Evolutionary conservation across 179 eudicot genomes (phyloP).

Genomic region (Vitellaria paradoxa): DNA sequence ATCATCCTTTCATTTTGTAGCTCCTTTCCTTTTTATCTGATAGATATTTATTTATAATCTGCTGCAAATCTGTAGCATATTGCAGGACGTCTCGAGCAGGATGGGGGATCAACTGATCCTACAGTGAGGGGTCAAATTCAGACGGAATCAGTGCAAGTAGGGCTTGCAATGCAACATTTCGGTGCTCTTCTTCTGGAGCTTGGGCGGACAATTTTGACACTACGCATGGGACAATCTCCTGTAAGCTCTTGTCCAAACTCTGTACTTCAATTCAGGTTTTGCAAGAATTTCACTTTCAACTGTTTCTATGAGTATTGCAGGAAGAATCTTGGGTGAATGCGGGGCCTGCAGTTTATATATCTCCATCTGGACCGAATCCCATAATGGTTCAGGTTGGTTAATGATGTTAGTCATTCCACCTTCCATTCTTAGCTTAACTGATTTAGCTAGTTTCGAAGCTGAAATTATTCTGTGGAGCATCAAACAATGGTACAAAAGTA

Average conservation of each 20-base stretch:
- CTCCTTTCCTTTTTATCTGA: constrained; percentile 20
- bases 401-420: not conserved
- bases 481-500: not conserved
- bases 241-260: constrained; percentile 39
- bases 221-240: constrained; percentile 90
- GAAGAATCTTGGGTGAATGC: constrained; percentile 80
- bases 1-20: constrained; percentile 1
- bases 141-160: constrained; percentile 67
- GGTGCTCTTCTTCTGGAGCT: constrained; percentile 96
- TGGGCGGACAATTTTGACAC: constrained; percentile 79
- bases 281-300: not conserved
- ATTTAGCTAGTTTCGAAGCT: not conserved
- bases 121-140: constrained; percentile 76
- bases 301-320: constrained; percentile 40
- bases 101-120: constrained; percentile 57
- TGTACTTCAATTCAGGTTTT: not conserved
- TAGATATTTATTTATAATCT: constrained; percentile 23
- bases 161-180: constrained; percentile 86
- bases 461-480: not conserved
- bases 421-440: not conserved
- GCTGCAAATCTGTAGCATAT: constrained; percentile 64
- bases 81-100: constrained; percentile 79
- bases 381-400: constrained; percentile 92
- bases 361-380: constrained; percentile 92
- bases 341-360: constrained; percentile 95